Conservation (phyloP, 331 rosid species). For the Quercus tomentella region DNA sequence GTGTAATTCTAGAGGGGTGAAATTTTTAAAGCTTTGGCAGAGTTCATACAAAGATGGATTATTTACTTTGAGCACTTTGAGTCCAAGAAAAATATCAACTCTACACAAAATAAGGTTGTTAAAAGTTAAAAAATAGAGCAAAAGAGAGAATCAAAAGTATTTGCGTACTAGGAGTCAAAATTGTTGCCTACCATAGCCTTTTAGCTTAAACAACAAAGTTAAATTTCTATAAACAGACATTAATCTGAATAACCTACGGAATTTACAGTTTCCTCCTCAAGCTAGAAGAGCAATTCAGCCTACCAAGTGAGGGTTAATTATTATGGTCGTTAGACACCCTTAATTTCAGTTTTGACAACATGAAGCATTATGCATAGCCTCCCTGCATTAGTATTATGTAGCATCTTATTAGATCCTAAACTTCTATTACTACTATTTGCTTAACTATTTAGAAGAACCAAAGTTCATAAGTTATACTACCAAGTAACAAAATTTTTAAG, state of each 20-base stretch:
- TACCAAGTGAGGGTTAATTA: background rate
- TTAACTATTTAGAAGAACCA: background rate
- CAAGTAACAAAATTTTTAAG: conserved; percentile 6
- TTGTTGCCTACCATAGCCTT: background rate
- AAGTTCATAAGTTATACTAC: background rate
- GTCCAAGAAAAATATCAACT: background rate
- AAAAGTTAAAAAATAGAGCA: background rate
- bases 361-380: background rate
- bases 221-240: background rate
- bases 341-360: background rate
- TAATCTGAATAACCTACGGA: background rate
- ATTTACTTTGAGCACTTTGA: background rate
- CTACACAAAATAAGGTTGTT: background rate
- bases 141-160: background rate
- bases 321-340: background rate
- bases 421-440: background rate
- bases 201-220: background rate
- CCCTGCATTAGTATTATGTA: background rate
- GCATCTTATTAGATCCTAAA: background rate
- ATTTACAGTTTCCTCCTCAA: background rate
- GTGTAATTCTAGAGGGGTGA: background rate
- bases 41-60: background rate
- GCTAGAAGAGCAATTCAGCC: background rate
- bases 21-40: background rate
- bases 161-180: background rate